Base-by-base conservation (phyloP, 441 rosid genomes). In the Hura crepitans region DNA sequence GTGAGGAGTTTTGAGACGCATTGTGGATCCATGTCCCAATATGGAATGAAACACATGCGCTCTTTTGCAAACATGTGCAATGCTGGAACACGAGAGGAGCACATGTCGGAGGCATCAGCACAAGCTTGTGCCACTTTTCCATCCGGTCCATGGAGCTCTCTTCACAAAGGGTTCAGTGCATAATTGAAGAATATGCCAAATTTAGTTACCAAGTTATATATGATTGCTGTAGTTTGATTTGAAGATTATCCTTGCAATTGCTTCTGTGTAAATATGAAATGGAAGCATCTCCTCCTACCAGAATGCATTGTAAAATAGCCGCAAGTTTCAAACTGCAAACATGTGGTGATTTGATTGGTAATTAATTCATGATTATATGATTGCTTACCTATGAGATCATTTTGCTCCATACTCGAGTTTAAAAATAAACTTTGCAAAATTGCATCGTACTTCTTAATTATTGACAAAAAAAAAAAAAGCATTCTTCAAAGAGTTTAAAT, bases 41-140 rank as follows among this genome's bases (percentile, higher is more conserved):
- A 95, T 10, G 97, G 99, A 54, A 92, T 95, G 89, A 90, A 94
- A 75, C 94, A 94, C 81, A 94, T 87, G 97, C 87, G 97, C n/a
- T 86, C 94, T 42, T 31, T 94, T 31, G 99, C 92, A 59, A 94
- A 94, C 82, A 69, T 94, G 3, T 94, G 99, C 86, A 94, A 90
- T 69, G 87, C 87, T 28, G 89, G 97, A 76, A 78, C 89, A 60
- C 67, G 18, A 33, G 64, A 74, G 31, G 81, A 81, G 69, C 90
- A 87, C 71, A 88, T 95, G 97, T 81, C 73, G 0, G 98, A 90
- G 72, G 97, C 92, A 70, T 80, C 99, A 15, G 80, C 85, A 33
- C 96, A 95, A 74, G 95, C 97, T 69, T 92, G 99, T 68, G 72
- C 68, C 28, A 79, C 69, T 54, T 12, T 88, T 62, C 96, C 97